Evolutionary conservation across 208 protist genomes (phyloP).

Genomic region (Trypanosoma lewisi): DNA sequence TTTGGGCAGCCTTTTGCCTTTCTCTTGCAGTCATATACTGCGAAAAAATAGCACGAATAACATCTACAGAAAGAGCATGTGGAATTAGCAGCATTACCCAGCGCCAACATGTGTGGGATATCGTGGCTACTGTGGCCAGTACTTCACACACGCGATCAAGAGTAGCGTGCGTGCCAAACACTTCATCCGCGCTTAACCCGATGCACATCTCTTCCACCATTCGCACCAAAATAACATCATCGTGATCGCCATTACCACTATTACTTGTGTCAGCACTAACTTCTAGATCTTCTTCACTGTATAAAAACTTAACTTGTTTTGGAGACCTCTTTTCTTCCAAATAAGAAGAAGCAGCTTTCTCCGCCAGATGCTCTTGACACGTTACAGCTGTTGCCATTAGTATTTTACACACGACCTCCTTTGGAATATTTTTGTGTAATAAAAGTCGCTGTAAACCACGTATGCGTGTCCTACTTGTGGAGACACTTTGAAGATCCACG

Average conservation of each 20-base stretch:
- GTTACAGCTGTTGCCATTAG: constrained; percentile 10
- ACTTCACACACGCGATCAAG: constrained; percentile 37
- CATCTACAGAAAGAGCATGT: constrained; percentile 16
- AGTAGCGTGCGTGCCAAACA: constrained; percentile 46
- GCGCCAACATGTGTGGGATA: constrained; percentile 42
- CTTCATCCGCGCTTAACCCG: constrained; percentile 31
- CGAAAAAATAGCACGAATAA: constrained; percentile 9
- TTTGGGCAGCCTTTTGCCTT: neutral
- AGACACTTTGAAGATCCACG: neutral
- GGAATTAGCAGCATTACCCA: constrained; percentile 34
- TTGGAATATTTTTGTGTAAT: constrained; percentile 4
- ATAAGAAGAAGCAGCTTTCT: neutral
- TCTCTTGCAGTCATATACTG: constrained; percentile 10
- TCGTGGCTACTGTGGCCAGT: constrained; percentile 26
- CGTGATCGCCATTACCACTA: too few relatives aligned
- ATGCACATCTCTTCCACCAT: constrained; percentile 49
- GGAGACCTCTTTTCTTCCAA: neutral
- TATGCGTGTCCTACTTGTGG: constrained; percentile 4
- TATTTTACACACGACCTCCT: constrained; percentile 5
- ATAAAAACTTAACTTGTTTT: constrained; percentile 7
- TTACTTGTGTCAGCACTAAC: neutral
- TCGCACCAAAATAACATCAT: constrained; percentile 20
- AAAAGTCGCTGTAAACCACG: constrained; percentile 13
- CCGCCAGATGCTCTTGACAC: constrained; percentile 11
- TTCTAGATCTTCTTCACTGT: neutral